Evolutionary conservation across 345 rosid genomes (phyloP).

Genomic region (Iberis pinnata): DNA sequence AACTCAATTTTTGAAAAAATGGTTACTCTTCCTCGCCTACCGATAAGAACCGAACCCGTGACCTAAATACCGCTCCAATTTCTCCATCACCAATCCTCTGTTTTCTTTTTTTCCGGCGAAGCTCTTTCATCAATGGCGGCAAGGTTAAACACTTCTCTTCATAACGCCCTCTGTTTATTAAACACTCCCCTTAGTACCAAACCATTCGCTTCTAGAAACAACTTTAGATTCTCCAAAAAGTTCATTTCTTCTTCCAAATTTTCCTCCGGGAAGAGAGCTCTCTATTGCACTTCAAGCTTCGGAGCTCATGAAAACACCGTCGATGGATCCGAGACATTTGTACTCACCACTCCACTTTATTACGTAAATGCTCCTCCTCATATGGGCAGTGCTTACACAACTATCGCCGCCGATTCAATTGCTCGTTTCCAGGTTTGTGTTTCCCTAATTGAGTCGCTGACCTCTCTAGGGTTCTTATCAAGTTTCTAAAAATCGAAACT

Average conservation of each 20-base stretch:
- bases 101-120: constrained; percentile 20
- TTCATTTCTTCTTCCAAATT: constrained; percentile 25
- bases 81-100: not conserved
- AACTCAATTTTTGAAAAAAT: too few species aligned
- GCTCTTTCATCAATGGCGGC: constrained; percentile 44
- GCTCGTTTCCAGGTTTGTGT: constrained; percentile 81
- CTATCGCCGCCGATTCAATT: constrained; percentile 91
- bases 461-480: not conserved
- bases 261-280: constrained; percentile 30
- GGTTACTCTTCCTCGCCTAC: not conserved
- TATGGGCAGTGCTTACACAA: constrained; percentile 98
- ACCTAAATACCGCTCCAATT: constrained; percentile 10
- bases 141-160: constrained; percentile 53
- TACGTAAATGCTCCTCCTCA: constrained; percentile 99
- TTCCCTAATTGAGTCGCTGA: not conserved
- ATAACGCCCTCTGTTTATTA: constrained; percentile 44
- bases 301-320: constrained; percentile 1
- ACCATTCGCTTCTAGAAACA: constrained; percentile 35
- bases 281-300: constrained; percentile 38
- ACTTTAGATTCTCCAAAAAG: constrained; percentile 36
- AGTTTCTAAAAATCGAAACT: not conserved
- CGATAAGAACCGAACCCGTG: constrained; percentile 18
- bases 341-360: constrained; percentile 91
- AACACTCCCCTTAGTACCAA: constrained; percentile 35
- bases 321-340: constrained; percentile 35